Conservation (phyloP, 768 basidiomycete species). For the Mycena rebaudengoi region DNA sequence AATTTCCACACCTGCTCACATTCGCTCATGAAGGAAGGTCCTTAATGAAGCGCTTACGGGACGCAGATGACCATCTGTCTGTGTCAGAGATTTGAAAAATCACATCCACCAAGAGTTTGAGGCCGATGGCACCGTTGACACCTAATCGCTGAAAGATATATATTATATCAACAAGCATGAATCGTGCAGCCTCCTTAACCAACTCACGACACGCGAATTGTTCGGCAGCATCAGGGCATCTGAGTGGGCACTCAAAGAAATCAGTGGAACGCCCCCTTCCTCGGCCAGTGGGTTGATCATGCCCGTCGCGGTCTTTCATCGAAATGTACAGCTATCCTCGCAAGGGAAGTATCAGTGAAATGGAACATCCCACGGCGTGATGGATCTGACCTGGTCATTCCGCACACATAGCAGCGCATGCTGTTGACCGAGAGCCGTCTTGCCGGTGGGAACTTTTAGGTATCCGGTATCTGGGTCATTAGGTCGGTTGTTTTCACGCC, state of each 20-base stretch:
- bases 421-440: slow-evolving; percentile 19
- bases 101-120: slow-evolving; percentile 20
- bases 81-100: slow-evolving; percentile 22
- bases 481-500: background rate
- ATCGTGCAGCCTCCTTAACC: too few relatives aligned
- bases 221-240: slow-evolving; percentile 1
- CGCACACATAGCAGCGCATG: slow-evolving; percentile 24
- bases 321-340: slow-evolving; percentile 20
- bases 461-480: slow-evolving; percentile 26
- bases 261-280: background rate
- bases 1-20: too few relatives aligned
- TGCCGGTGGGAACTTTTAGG: slow-evolving; percentile 18
- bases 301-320: slow-evolving; percentile 24
- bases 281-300: slow-evolving; percentile 8
- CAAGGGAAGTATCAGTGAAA: background rate
- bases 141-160: slow-evolving; percentile 28
- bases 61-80: slow-evolving; percentile 13
- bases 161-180: too few relatives aligned
- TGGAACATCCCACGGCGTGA: background rate
- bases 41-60: slow-evolving; percentile 9
- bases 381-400: slow-evolving; percentile 7
- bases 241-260: slow-evolving; percentile 1
- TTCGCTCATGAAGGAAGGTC: slow-evolving; percentile 9
- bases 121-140: slow-evolving; percentile 16
- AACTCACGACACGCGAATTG: slow-evolving; percentile 23